phyloP scores from a whole-genome alignment of 495 filamentous ascomycete genomes.

The Annulohypoxylon nitens region DNA sequence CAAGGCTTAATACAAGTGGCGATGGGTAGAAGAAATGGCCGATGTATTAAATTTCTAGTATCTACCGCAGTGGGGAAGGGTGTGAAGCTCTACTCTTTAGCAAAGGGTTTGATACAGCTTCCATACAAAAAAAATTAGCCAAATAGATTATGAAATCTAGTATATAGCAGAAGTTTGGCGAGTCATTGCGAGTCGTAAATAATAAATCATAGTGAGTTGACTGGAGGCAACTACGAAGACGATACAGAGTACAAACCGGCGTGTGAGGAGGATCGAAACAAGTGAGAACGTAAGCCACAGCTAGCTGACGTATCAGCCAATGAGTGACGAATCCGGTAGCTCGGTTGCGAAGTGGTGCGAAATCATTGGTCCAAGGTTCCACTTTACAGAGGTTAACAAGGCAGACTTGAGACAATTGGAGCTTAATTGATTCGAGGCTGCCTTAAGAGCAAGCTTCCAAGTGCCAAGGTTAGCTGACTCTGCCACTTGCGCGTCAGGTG shows the following conservation, averaged over 20 bases:
- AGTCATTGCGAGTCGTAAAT: constrained; percentile 5
- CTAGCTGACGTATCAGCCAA: constrained; percentile 39
- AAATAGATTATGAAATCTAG: constrained; percentile 8
- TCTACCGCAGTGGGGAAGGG: constrained; percentile 22
- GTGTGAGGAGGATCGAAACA: constrained; percentile 20
- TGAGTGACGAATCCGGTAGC: constrained; percentile 34
- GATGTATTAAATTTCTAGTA: constrained; percentile 9
- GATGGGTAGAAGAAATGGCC: constrained; percentile 15
- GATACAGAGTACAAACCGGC: constrained; percentile 14
- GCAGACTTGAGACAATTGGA: constrained; percentile 27
- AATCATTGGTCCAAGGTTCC: constrained; percentile 34
- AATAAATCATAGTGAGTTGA: constrained; percentile 27
- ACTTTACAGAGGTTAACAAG: constrained; percentile 25
- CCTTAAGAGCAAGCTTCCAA: not conserved
- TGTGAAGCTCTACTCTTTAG: constrained; percentile 18
- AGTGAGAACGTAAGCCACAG: constrained; percentile 31
- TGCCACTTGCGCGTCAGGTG: not conserved
- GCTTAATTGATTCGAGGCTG: not conserved
- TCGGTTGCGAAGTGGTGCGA: constrained; percentile 11
- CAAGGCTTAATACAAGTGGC: constrained; percentile 2
- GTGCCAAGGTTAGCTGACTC: not conserved
- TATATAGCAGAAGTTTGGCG: constrained; percentile 20
- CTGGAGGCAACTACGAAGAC: constrained; percentile 28
- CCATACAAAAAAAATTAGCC: constrained; percentile 3
- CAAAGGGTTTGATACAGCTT: not conserved